A percentile compares a stretch with the other conserved stretches of the same genome.
phyloP scores from a whole-genome alignment of 2,329 filamentous ascomycete species.

The Madurella mycetomatis region DNA sequence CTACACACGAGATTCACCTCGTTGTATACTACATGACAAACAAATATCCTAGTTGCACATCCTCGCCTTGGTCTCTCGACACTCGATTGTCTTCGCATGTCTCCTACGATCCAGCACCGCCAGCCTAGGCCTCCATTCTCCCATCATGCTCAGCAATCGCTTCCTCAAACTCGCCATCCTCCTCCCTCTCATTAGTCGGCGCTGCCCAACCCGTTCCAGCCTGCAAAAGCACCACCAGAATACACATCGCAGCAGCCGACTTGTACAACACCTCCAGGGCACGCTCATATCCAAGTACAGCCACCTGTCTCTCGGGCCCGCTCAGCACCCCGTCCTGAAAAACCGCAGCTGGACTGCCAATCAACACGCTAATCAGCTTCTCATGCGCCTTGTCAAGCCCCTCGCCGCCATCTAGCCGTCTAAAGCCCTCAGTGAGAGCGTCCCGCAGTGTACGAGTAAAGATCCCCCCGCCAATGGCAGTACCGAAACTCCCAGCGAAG shows the following conservation, averaged over 20 bases:
- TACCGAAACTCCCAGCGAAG: conserved; percentile 77
- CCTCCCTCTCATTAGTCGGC: conserved; percentile 47
- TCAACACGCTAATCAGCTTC: conserved; percentile 42
- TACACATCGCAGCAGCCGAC: conserved; percentile 41
- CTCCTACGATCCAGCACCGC: neutral
- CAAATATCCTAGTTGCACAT: too few species aligned
- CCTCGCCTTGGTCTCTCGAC: too few species aligned
- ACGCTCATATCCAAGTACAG: conserved; percentile 44
- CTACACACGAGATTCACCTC: too few species aligned
- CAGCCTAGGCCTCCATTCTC: conserved; percentile 29
- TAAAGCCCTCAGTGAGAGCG: conserved; percentile 55
- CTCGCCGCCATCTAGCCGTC: conserved; percentile 38
- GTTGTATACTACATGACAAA: too few species aligned
- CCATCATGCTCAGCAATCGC: conserved; percentile 31
- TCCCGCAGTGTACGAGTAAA: conserved; percentile 60
- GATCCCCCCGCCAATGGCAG: conserved; percentile 71
- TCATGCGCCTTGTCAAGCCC: conserved; percentile 32
- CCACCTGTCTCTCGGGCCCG: conserved; percentile 40
- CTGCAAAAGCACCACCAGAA: conserved; percentile 45
- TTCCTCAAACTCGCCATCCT: conserved; percentile 38
- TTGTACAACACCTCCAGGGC: conserved; percentile 45
- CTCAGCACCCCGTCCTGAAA: conserved; percentile 41
- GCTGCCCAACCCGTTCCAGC: conserved; percentile 49
- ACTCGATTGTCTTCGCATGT: too few species aligned
- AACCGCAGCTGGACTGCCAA: conserved; percentile 50